Evolutionary conservation across 352 stramenopile species (phyloP).

Genomic region (Pythium insidiosum): DNA sequence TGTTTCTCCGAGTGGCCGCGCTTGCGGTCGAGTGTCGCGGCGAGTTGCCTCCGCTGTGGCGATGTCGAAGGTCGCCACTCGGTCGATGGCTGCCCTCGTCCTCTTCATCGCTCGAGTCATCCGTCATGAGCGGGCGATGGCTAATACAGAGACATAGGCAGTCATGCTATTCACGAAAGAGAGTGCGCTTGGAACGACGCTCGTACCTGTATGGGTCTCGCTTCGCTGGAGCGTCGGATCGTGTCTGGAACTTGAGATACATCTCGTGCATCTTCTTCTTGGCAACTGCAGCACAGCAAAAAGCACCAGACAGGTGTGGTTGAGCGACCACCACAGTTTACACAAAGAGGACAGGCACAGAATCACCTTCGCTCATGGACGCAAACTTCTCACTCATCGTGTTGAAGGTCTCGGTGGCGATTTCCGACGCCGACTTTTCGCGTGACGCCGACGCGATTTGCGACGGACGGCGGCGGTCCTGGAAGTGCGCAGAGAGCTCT

Average conservation of each 20-base stretch:
- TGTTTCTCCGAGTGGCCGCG: conserved; percentile 19
- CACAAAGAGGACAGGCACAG: neutral
- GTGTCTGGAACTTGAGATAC: conserved; percentile 79
- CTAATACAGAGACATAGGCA: too few species aligned
- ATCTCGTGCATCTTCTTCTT: conserved; percentile 76
- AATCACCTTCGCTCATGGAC: conserved; percentile 66
- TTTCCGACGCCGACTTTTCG: conserved; percentile 63
- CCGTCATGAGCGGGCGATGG: conserved; percentile 61
- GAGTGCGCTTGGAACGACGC: too few species aligned
- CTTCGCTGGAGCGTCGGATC: conserved; percentile 31
- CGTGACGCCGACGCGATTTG: conserved; percentile 12
- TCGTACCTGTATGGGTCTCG: conserved; percentile 58
- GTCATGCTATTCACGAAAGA: too few species aligned
- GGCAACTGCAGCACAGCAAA: conserved; percentile 32
- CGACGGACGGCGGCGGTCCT: conserved; percentile 11
- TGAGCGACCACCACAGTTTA: too few species aligned
- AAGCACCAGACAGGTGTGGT: conserved; percentile 4
- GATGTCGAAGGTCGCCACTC: conserved; percentile 29
- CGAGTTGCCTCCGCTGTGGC: conserved; percentile 13
- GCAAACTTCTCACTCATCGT: conserved; percentile 64
- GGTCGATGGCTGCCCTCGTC: conserved; percentile 18
- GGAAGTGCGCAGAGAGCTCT: conserved; percentile 71
- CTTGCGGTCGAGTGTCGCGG: conserved; percentile 12
- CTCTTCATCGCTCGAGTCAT: conserved; percentile 67
- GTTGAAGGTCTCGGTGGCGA: conserved; percentile 63